Base-by-base conservation (phyloP, 345 rosid species). In the Psidium guajava region DNA sequence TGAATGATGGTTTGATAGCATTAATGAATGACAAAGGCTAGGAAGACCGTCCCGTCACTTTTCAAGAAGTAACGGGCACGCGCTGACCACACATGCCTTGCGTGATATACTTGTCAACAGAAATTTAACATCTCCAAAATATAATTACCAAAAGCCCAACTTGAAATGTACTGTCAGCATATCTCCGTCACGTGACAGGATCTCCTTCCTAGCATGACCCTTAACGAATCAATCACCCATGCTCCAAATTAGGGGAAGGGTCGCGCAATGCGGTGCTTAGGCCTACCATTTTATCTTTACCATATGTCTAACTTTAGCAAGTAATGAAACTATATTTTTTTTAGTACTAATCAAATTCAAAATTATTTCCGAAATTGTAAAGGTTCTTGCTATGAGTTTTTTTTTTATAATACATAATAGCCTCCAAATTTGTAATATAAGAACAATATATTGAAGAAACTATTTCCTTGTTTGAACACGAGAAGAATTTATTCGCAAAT, bases 401-500 rank as follows among this genome's bases (percentile, higher is more conserved):
- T 59, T 6, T 20, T n/a, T n/a, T n/a, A n/a, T n/a, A n/a, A n/a
- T 13, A 0, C 1, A 27, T 36, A 59, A 27, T 27, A 0, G 1
- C 73, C 1, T 14, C 27, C 13, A 18, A 59, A 59, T 59, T 59
- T 28, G 36, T 59, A 27, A 59, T 59, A 59, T 14, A 27, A 13
- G 73, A 59, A 12, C 27, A 59, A 59, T 27, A 13, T 59, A 27
- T 14, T 59, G 8, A 12, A 59, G 0, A 27, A 59, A 59, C 20
- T 27, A 0, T 59, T 59, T 59, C 40, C 10, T 14, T 27, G 4
- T 59, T 59, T 59, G 27, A 59, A 14, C 13, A 27, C 14, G 36
- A 27, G 73, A 59, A 59, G 20, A 59, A 59, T 59, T 59, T 27
- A 6, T 59, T 59, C 16, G 73, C 9, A 27, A 59, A 28, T 59